Percentiles rank a stretch among this genome's conserved stretches.
phyloP scores from a whole-genome alignment of 192 early-diverging fungal genomes.

The Gryganskiella cystojenkinii region DNA sequence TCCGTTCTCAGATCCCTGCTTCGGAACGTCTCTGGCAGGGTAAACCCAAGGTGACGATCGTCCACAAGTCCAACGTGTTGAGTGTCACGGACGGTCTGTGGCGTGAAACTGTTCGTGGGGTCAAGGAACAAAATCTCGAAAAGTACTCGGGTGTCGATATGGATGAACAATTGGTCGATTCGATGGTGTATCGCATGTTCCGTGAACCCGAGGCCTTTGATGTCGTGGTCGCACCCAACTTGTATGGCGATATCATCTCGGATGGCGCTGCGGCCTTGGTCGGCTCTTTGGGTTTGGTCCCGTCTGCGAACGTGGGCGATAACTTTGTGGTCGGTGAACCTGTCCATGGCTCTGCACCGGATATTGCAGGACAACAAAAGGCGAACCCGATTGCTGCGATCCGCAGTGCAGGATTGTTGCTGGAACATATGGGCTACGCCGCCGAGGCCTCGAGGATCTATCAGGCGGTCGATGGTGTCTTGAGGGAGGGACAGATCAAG shows the following conservation, averaged over 20 bases:
- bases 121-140: slow-evolving; percentile 72
- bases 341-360: slow-evolving; percentile 96
- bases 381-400: slow-evolving; percentile 97
- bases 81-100: slow-evolving; percentile 96
- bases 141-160: slow-evolving; percentile 73
- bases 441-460: slow-evolving; percentile 83
- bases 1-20: slow-evolving; percentile 67
- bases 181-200: slow-evolving; percentile 99
- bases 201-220: slow-evolving; percentile 96
- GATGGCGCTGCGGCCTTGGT: slow-evolving; percentile 98
- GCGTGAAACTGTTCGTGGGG: slow-evolving; percentile 88
- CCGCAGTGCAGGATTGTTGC: slow-evolving; percentile 91
- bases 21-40: slow-evolving; percentile 74
- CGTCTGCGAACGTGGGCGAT: slow-evolving; percentile 97
- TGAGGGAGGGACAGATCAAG: slow-evolving; percentile 67
- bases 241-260: slow-evolving; percentile 97
- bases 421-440: slow-evolving; percentile 85
- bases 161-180: slow-evolving; percentile 98
- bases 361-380: slow-evolving; percentile 97
- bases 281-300: slow-evolving; percentile 94
- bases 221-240: slow-evolving; percentile 96
- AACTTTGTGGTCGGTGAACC: slow-evolving; percentile 96
- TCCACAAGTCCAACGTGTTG: slow-evolving; percentile 98
- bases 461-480: slow-evolving; percentile 85
- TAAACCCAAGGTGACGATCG: slow-evolving; percentile 86